Evolutionary conservation across 495 filamentous ascomycete genomes (phyloP), one percentile per base, ranked within the genome.

Genomic region (Daldinia concentrica): DNA sequence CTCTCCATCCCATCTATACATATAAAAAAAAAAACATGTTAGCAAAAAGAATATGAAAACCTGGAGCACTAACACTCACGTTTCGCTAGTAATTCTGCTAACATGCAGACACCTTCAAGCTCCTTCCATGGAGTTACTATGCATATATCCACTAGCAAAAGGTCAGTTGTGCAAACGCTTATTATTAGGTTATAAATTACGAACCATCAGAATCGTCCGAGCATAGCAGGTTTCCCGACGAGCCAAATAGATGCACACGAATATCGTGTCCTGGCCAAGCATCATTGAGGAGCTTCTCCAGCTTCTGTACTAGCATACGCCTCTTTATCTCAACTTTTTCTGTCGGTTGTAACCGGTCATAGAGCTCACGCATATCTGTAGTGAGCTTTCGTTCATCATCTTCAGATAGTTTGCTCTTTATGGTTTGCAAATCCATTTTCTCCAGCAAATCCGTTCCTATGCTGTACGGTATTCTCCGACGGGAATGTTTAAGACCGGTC

Each of bases 1-100:
- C 90, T 90, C 79, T 98, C 85, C 95, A 99, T 99, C 60, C 95
- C 95, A 82, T 93, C 95, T 98, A n/a, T n/a, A n/a, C n/a, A n/a
- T n/a, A n/a, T n/a, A n/a, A n/a, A n/a, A n/a, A n/a, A 75, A 51
- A 36, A 55, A 37, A 59, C 26, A 32, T 68, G 62, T 83, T 58
- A 71, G 66, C 43, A 63, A 58, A 15, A 17, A 15, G 4, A 27
- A 30, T 1, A 59, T 26, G 15, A 43, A 78, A 92, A 79, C 11
- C 0, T 4, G 6, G 17, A 22, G 34, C 5, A 11, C 9, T 2
- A n/a, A 30, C 19, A 62, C 65, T 66, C 89, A 98, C 95, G 90
- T 80, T 89, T 90, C 37, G 90, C 90, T 45, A 99, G 85, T 54
- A 92, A 87, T 48, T 92, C 90, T 34, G 95, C 94, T 71, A 99